Conservation (phyloP, 306 rosid genomes). For the Prosopis cineraria region DNA sequence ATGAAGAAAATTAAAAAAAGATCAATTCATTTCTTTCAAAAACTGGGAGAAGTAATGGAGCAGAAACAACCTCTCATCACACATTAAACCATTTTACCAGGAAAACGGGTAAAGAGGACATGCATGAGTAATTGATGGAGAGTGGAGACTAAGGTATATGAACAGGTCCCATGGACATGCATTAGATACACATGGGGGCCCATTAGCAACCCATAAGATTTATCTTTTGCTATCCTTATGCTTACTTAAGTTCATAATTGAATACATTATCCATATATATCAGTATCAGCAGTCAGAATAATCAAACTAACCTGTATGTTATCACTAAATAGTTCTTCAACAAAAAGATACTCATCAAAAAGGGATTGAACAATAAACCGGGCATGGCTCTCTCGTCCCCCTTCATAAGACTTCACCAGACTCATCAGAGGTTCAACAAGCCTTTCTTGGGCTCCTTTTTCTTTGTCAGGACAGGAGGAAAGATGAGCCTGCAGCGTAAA, state of each 20-base stretch:
- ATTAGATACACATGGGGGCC: too few species aligned
- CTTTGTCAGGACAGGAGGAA: slow-evolving; percentile 76
- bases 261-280: slow-evolving; percentile 18
- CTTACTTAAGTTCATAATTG: slow-evolving; percentile 6
- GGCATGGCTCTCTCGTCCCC: slow-evolving; percentile 99
- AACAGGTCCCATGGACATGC: too few species aligned
- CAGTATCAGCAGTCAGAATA: slow-evolving; percentile 32
- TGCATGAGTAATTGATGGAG: background rate
- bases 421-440: slow-evolving; percentile 89
- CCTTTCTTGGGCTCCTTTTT: slow-evolving; percentile 93
- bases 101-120: background rate
- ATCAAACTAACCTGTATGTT: slow-evolving; percentile 74
- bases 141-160: background rate
- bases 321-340: slow-evolving; percentile 96
- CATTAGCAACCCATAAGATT: background rate
- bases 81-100: background rate
- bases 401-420: slow-evolving; percentile 92
- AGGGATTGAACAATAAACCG: slow-evolving; percentile 91
- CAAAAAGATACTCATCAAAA: slow-evolving; percentile 87
- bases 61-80: background rate
- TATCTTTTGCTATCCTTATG: background rate
- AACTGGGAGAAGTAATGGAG: slow-evolving; percentile 22
- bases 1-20: background rate
- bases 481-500: slow-evolving; percentile 65
- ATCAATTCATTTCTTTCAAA: slow-evolving; percentile 1